Percentiles rank a stretch among this genome's conserved stretches.
Conservation (phyloP, 768 basidiomycete genomes). For the Holtermannia corniformis region DNA sequence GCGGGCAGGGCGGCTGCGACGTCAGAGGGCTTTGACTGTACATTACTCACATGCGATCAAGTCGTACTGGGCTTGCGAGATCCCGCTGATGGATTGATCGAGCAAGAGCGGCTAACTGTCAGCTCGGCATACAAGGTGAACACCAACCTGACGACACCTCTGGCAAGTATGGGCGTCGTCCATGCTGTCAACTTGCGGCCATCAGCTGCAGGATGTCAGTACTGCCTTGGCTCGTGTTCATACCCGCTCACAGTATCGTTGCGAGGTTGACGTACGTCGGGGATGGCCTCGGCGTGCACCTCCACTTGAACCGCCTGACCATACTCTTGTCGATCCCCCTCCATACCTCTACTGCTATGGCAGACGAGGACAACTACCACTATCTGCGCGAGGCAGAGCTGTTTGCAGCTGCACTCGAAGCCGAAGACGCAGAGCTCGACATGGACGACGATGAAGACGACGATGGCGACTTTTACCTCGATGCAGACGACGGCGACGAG, state of each 20-base stretch:
- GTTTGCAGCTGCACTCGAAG: too few relatives aligned
- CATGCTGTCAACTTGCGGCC: background rate
- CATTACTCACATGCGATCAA: constrained; percentile 55
- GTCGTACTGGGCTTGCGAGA: constrained; percentile 78
- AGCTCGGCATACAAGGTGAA: background rate
- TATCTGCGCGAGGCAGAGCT: background rate
- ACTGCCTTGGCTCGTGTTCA: background rate
- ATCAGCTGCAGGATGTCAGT: background rate
- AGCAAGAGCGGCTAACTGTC: constrained; percentile 63
- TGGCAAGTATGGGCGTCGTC: constrained; percentile 21
- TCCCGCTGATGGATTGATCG: constrained; percentile 81
- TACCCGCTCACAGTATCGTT: background rate
- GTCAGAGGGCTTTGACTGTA: background rate
- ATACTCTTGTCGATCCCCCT: constrained; percentile 6
- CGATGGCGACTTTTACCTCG: constrained; percentile 23
- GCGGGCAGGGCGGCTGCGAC: constrained; percentile 52
- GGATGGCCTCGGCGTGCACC: constrained; percentile 3
- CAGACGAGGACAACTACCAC: background rate
- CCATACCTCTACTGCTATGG: background rate
- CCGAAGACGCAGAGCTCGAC: background rate
- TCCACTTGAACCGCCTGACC: constrained; percentile 4
- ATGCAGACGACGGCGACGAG: constrained; percentile 5
- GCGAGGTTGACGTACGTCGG: background rate
- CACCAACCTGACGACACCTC: constrained; percentile 33
- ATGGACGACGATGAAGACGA: constrained; percentile 8